Base-by-base conservation (phyloP, 352 stramenopile genomes). In the Phytophthora cryptogea region DNA sequence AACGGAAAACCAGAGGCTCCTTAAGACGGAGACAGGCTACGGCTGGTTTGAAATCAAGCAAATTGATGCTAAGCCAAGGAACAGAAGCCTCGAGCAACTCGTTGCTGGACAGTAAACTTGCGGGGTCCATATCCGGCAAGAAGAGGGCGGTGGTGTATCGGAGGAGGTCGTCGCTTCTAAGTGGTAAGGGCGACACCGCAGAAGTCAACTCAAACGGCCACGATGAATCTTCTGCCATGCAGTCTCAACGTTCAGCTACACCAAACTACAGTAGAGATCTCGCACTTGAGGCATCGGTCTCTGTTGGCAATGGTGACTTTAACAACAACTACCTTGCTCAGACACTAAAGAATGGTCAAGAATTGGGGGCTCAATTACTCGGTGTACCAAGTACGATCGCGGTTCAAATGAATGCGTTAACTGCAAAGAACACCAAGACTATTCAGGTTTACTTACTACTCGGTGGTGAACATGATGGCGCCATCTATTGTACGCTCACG, bases 381-480 rank as follows among this genome's bases (percentile, higher is more conserved):
- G 35, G 2, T 14, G 26, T 26, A 20, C 5, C 14, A 14, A 40
- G 13, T 40, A 43, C 37, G n/a, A 43, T 13, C 37, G 13, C 7
- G 16, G 37, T 26, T 13, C 35, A 17, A 17, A 14, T 61, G 14
- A 28, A 59, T 27, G 31, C 59, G 17, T 39, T 17, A 33, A 49
- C 7, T 42, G 11, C 20, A 30, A 63, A 1, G 1, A 62, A 41
- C 8, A 40, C 23, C n/a, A 62, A 53, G 35, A 66, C 3, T 27
- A 31, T 77, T n/a, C 32, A 30, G 0, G 44, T 74, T 9, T 77
- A 75, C 50, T 51, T 77, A 36, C 45, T 76, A 5, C 64, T 75
- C 1, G 71, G 71, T 33, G 71, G 68, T 13, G 68, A 80, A 0
- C 71, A 80, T 23, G 71, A 80, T 26, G 71, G 71, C 11, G 64